Base-by-base conservation (phyloP, 805 yeast species). In the Pichia cephalocereana region DNA sequence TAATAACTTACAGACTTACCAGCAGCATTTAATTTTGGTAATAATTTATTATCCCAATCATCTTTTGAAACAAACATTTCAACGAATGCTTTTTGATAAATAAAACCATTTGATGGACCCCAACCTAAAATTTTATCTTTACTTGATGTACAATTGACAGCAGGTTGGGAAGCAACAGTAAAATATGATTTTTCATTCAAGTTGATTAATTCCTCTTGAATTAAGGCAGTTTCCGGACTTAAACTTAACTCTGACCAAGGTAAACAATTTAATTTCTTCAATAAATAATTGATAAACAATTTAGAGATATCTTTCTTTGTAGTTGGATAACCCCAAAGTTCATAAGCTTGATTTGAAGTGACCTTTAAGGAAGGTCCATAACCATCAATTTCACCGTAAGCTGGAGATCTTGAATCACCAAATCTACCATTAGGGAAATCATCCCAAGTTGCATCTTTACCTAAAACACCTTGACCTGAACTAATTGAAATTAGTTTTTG, bases 371-470 rank as follows among this genome's bases (percentile, higher is more conserved):
- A 79, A 0, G 97, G 96, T 2, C 98, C 98, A 64, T 91, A 93
- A 31, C 98, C 98, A 64, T 90, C 97, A 57, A 91, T 87, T 68
- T 91, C 97, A 71, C 98, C 99, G 66, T 86, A 91, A 1, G 98
- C 98, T 18, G 97, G 96, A 34, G 96, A 87, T 58, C 93, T 74
- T 0, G 96, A 86, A 67, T 89, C 96, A 69, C 97, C 95, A 65
- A 87, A 88, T 69, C 98, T 76, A 62, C 97, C 96, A 66, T 90
- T 88, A 28, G 96, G 93, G 66, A 87, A 90, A 60, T 90, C 98
- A 70, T 90, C 98, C 98, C 98, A 90, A 1, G 90, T 86, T 5
- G 95, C 96, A 63, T 86, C 93, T 58, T 86, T 80, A 36, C 96
- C 96, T 28, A 87, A 61, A 2, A 83, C 77, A 38, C 96, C 96